Conservation (phyloP, 2,329 filamentous ascomycete species). For the Penicillium fuscoglaucum region DNA sequence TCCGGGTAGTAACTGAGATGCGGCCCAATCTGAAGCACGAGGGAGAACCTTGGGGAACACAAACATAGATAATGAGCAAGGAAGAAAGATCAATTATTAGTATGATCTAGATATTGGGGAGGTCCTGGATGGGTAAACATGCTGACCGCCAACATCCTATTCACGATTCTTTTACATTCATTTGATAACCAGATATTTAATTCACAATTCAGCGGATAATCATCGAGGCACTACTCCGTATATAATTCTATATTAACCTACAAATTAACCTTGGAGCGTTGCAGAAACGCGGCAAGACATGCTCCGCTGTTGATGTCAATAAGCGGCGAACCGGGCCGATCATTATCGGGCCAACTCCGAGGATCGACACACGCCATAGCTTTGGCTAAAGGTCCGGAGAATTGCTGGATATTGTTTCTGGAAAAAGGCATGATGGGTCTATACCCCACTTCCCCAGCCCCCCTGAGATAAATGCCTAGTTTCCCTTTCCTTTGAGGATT, state of each 20-base stretch:
- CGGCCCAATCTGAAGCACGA: neutral
- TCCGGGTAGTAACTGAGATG: neutral
- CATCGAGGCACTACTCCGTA: neutral
- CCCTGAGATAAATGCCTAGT: neutral
- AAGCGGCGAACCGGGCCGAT: neutral
- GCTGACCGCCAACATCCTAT: neutral
- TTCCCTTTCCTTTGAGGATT: neutral
- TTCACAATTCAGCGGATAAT: neutral
- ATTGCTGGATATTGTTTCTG: neutral
- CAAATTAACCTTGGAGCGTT: neutral
- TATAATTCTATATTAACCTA: neutral
- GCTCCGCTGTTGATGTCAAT: neutral
- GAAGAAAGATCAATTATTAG: neutral
- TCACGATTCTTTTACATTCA: neutral
- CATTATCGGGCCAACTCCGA: conserved; percentile 1
- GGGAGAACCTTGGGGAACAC: neutral
- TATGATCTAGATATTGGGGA: neutral
- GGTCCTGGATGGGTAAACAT: neutral
- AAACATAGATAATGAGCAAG: neutral
- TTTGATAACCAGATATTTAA: neutral
- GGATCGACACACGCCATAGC: neutral
- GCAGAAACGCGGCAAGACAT: neutral
- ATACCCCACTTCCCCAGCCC: neutral
- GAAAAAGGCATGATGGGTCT: neutral
- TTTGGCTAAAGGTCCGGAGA: neutral